Percentiles rank a stretch among this genome's conserved stretches.
Conservation (phyloP, 768 basidiomycete genomes). For the Pisolithus microcarpus region DNA sequence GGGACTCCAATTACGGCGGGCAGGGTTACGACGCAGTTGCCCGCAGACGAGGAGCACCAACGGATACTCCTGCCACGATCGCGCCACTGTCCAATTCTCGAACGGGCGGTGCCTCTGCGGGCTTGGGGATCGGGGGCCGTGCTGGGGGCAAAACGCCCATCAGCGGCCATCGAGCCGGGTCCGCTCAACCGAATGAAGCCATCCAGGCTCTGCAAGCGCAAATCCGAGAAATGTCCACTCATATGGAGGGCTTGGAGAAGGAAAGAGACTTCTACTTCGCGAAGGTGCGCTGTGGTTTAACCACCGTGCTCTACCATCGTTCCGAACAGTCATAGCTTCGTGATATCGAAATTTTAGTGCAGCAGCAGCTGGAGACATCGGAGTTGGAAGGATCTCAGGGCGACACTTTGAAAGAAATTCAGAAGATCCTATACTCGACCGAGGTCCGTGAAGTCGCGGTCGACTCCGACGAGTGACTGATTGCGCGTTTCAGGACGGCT, state of each 20-base stretch:
- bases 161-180: conserved; percentile 57
- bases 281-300: conserved; percentile 52
- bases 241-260: conserved; percentile 90
- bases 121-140: conserved; percentile 34
- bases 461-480: conserved; percentile 3
- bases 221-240: conserved; percentile 70
- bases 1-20: conserved; percentile 89
- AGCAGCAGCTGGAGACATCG: conserved; percentile 62
- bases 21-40: conserved; percentile 80
- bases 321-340: conserved; percentile 57
- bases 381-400: conserved; percentile 55
- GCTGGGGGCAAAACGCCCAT: conserved; percentile 71
- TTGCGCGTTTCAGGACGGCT: conserved; percentile 62
- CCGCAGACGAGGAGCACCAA: conserved; percentile 68
- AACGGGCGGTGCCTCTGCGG: conserved; percentile 26
- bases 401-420: conserved; percentile 64
- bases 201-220: conserved; percentile 66
- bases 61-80: conserved; percentile 74
- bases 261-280: conserved; percentile 98
- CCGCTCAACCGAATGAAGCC: conserved; percentile 60
- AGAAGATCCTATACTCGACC: conserved; percentile 90
- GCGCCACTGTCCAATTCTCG: conserved; percentile 50
- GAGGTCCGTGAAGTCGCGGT: conserved; percentile 52
- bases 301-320: conserved; percentile 3
- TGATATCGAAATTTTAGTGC: conserved; percentile 92